Evolutionary conservation across 2,329 filamentous ascomycete genomes (phyloP), one percentile per base, ranked within the genome.

Genomic region (Beauveria bassiana): DNA sequence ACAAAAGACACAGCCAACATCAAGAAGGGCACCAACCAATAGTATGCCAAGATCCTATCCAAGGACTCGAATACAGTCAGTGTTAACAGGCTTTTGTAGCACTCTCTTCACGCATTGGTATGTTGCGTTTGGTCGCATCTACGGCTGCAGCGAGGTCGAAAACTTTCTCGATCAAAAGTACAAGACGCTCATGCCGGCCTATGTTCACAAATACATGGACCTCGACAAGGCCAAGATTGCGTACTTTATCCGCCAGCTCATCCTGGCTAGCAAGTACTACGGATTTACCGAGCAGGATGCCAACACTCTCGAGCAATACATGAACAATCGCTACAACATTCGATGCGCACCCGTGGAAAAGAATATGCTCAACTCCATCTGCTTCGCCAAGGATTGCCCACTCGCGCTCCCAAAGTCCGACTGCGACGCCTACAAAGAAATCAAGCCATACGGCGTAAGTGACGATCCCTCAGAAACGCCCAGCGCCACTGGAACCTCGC

Each of bases 171-270:
- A 54, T 5, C 5, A 61, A 22, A 47, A 54, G 20, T 61, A 61
- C 42, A 26, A 12, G 10, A 54, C 58, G 9, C 28, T 61, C 42
- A 61, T 42, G 50, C 66, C 68, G 1, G 68, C 70, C 31, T 72
- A 72, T 61, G 70, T 70, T 5, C 71, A 73, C 65, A 71, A 72
- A 49, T 73, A 65, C 61, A 73, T 73, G 71, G 64, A 70, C 54
- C 64, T 73, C 24, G 68, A 71, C 57, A 59, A 67, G 24, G 68
- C 66, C 1, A 64, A 72, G 26, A 61, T 72, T 8, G 69, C 66
- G 6, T 68, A 73, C 52, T 72, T 73, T 61, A 70, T 73, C 58
- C 61, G 69, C 9, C 70, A 73, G 49, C 64, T 73, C 45, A 68
- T 65, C 3, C 28, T 62, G 9, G 63, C 70, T 8, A 67, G 65